Evolutionary conservation across 768 basidiomycete genomes (phyloP).

Genomic region (Mycena rebaudengoi): DNA sequence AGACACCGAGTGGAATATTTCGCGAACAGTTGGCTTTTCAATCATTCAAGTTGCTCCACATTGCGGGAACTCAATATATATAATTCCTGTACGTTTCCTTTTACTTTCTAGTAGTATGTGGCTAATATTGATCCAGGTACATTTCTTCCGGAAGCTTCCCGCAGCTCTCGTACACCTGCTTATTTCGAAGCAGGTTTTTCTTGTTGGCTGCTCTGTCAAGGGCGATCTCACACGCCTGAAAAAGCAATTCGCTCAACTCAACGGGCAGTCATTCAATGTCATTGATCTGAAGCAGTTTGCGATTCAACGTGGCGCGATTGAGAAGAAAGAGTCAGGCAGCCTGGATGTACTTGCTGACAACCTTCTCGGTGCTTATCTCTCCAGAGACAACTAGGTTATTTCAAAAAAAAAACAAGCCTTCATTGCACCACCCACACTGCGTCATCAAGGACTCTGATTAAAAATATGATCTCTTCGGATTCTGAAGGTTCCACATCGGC

Average conservation of each 20-base stretch:
- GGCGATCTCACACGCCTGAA: background rate
- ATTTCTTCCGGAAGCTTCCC: background rate
- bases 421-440: too few relatives aligned
- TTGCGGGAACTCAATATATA: background rate
- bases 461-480: too few relatives aligned
- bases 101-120: background rate
- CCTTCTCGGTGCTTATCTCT: too few relatives aligned
- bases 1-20: conserved; percentile 1
- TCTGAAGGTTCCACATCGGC: too few relatives aligned
- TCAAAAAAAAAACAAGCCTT: too few relatives aligned
- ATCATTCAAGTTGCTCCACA: conserved; percentile 1
- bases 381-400: too few relatives aligned
- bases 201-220: background rate
- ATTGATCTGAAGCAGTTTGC: background rate
- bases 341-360: too few relatives aligned
- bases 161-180: background rate
- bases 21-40: background rate
- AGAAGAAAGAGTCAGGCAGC: too few relatives aligned
- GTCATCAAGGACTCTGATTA: too few relatives aligned
- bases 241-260: background rate
- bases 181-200: background rate
- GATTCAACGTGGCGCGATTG: too few relatives aligned
- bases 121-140: too few relatives aligned
- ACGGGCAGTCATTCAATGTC: background rate
- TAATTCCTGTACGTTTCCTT: background rate